A percentile compares a stretch with the other conserved stretches of the same genome.
phyloP scores from a whole-genome alignment of 2,329 filamentous ascomycete genomes.

The Xylariaceae sp. region DNA sequence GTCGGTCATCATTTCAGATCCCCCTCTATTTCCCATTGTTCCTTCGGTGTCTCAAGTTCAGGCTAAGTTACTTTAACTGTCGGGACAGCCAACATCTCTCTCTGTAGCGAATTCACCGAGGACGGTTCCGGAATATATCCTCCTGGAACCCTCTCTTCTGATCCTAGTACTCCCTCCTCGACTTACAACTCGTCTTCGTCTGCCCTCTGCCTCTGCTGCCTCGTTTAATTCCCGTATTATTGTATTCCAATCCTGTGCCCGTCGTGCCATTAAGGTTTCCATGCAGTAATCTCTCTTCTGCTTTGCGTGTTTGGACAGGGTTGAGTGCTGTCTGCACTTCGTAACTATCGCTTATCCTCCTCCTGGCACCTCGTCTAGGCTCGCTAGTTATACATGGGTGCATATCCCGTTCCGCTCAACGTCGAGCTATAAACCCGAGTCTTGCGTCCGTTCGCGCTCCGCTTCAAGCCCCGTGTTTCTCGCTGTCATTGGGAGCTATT shows the following conservation, averaged over 20 bases:
- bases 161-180: background rate
- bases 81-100: background rate
- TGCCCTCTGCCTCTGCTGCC: background rate
- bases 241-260: background rate
- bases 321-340: constrained; percentile 12
- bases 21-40: background rate
- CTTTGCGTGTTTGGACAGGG: constrained; percentile 10
- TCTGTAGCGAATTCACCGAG: background rate
- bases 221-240: background rate
- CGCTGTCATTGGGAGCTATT: constrained; percentile 13
- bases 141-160: background rate
- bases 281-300: constrained; percentile 1
- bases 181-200: background rate
- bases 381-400: constrained; percentile 7
- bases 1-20: background rate
- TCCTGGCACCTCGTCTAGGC: constrained; percentile 15
- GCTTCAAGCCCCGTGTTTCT: constrained; percentile 14
- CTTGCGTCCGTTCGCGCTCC: constrained; percentile 9
- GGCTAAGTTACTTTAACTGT: background rate
- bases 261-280: constrained; percentile 8
- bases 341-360: constrained; percentile 12
- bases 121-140: constrained; percentile 8
- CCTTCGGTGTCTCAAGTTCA: background rate
- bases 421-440: constrained; percentile 18
- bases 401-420: constrained; percentile 23